Conservation (phyloP, 495 filamentous ascomycete genomes). For the Corynascus novoguineensis region DNA sequence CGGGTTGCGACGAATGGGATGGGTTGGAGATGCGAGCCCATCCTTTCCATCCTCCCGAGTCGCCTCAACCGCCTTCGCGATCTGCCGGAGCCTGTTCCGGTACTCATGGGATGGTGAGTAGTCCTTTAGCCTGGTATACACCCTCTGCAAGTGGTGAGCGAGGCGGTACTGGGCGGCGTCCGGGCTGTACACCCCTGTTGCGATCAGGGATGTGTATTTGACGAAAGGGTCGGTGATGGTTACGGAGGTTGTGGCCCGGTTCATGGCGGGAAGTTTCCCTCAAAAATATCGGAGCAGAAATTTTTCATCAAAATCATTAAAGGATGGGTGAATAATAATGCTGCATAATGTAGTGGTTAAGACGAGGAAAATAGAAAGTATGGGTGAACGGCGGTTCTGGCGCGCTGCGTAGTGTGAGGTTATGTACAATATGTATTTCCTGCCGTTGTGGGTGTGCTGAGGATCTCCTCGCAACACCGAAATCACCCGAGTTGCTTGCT, state of each 20-base stretch:
- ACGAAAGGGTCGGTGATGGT: conserved; percentile 69
- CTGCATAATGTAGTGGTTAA: too few relatives aligned
- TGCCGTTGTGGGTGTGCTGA: too few relatives aligned
- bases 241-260: conserved; percentile 39
- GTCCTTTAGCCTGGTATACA: conserved; percentile 61
- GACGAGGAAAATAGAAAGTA: too few relatives aligned
- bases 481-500: too few relatives aligned
- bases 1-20: conserved; percentile 47
- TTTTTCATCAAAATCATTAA: not conserved
- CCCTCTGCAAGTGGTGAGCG: conserved; percentile 62
- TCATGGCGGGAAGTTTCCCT: conserved; percentile 21
- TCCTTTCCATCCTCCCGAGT: conserved; percentile 12
- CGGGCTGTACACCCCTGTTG: conserved; percentile 52
- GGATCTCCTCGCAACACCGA: too few relatives aligned
- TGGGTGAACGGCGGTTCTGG: too few relatives aligned
- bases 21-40: conserved; percentile 37
- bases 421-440: too few relatives aligned
- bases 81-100: conserved; percentile 46
- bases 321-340: not conserved
- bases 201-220: conserved; percentile 58
- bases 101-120: conserved; percentile 63
- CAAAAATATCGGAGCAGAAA: conserved; percentile 20
- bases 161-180: conserved; percentile 64
- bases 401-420: too few relatives aligned
- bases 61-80: conserved; percentile 41